Base-by-base conservation (phyloP, 768 basidiomycete genomes). In the Guyanaporus albipodus region DNA sequence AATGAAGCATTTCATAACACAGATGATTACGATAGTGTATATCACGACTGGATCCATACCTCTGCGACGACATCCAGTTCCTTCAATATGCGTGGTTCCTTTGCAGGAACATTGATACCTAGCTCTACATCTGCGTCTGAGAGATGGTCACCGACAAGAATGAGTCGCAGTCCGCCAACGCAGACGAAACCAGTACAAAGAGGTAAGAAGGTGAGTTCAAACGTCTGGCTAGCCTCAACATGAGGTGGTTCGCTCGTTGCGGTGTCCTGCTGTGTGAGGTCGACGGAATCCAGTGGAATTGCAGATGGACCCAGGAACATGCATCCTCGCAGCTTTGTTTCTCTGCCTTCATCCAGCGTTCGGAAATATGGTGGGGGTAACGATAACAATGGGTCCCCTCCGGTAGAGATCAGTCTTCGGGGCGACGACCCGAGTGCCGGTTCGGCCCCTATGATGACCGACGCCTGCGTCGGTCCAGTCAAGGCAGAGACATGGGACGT, bases 61-160 rank as follows among this genome's bases (percentile, higher is more conserved):
- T 91, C 89, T 9, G 74, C 79, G 35, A 91, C 67, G 7, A 83
- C 72, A 50, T 82, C 83, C 73, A 85, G 82, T 66, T 88, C 86
- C 57, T 79, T 83, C 59, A 90, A 61, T 24, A 69, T 73, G 44
- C 71, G 71, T n/a, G 70, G 72, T 46, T 70, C 72, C 43, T 50
- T 69, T 23, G 56, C 42, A 48, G 64, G 58, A 48, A 52, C 26
- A 59, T 59, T 28, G 47, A 34, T 45, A 7, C 27, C 58, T 7
- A 34, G 51, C n/a, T 62, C 60, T 17, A 47, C 54, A 21, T 72
- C 70, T 23, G 68, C 53, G 14, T 74, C 71, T 18, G 71, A 58
- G 46, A 74, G 53, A 42, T 70, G 68, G 57, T 89, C 85, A 27
- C 76, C 76, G 1, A 86, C 52, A 22, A 89, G 66, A 22, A 91